phyloP scores from a whole-genome alignment of 169 alveolate genomes.

The Plasmodium berghei region DNA sequence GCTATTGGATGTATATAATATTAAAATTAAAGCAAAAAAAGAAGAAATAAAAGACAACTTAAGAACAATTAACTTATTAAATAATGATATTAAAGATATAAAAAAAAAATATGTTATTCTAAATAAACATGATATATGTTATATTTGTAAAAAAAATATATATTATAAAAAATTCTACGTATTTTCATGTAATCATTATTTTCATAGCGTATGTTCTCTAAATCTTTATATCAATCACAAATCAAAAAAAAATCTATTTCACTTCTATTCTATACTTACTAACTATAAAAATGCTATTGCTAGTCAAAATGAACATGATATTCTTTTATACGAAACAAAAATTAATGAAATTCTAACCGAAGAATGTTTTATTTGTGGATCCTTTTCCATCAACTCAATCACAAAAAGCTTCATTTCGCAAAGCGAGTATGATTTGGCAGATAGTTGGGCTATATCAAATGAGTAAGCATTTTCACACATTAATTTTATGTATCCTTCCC shows the following conservation, averaged over 20 bases:
- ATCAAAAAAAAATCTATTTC: conserved; percentile 61
- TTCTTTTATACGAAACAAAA: conserved; percentile 46
- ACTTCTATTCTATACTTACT: conserved; percentile 40
- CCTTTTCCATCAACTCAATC: conserved; percentile 60
- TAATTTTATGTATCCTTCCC: background rate
- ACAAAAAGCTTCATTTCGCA: conserved; percentile 26
- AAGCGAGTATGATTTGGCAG: conserved; percentile 42
- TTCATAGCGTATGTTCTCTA: conserved; percentile 69
- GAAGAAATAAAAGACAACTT: conserved; percentile 73
- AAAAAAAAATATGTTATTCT: conserved; percentile 50
- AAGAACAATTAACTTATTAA: conserved; percentile 59
- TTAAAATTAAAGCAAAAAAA: conserved; percentile 75
- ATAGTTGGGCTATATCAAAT: conserved; percentile 68
- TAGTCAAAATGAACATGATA: conserved; percentile 53
- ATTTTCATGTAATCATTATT: conserved; percentile 75
- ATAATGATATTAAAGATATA: conserved; percentile 50
- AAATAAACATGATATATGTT: conserved; percentile 68
- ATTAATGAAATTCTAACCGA: conserved; percentile 76
- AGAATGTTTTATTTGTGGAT: conserved; percentile 74
- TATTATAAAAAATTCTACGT: conserved; percentile 66
- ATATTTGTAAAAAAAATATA: conserved; percentile 72
- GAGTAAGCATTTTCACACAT: conserved; percentile 1
- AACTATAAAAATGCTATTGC: conserved; percentile 64
- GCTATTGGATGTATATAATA: conserved; percentile 55
- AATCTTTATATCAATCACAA: conserved; percentile 51